These are phyloP conservation scores for Gyrodon lividus DNA, from an alignment of 768 basidiomycete species.

Conservation along the genomic window DNA sequence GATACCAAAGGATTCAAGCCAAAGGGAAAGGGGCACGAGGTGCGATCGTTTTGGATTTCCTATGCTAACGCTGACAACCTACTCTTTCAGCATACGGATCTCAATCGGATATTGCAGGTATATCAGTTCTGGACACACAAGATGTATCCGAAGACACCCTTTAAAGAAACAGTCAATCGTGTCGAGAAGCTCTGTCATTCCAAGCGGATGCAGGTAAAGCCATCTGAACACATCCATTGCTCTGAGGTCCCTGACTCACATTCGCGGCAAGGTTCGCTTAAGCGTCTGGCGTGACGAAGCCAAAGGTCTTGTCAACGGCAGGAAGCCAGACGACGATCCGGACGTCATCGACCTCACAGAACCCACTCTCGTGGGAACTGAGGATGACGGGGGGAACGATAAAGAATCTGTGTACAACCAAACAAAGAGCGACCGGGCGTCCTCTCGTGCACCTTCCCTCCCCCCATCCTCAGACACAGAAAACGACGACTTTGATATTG, in stretches of 20 bases:
- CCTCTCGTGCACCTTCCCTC: constrained; percentile 40
- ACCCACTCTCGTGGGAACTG: constrained; percentile 26
- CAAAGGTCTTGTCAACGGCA: constrained; percentile 40
- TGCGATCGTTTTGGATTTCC: constrained; percentile 28
- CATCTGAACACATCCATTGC: neutral
- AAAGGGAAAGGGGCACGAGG: constrained; percentile 93
- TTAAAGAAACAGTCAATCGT: constrained; percentile 79
- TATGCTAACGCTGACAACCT: neutral
- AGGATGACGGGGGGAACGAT: constrained; percentile 18
- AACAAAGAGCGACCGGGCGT: constrained; percentile 24
- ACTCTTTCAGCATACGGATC: constrained; percentile 63
- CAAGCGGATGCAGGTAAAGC: constrained; percentile 76
- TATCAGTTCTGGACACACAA: constrained; percentile 97
- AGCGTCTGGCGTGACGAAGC: constrained; percentile 80
- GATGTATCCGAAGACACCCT: constrained; percentile 86
- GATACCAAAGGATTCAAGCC: constrained; percentile 75
- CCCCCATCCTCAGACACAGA: constrained; percentile 41
- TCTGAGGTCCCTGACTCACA: constrained; percentile 3
- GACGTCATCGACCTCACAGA: constrained; percentile 33
- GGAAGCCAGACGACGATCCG: constrained; percentile 15
- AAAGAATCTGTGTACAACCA: constrained; percentile 9
- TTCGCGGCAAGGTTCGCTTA: constrained; percentile 54
- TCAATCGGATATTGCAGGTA: constrained; percentile 73
- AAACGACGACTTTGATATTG: constrained; percentile 52
- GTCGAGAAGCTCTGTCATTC: constrained; percentile 90